Evolutionary conservation across 2,329 filamentous ascomycete genomes (phyloP).

Genomic region (Exophiala bonariae): DNA sequence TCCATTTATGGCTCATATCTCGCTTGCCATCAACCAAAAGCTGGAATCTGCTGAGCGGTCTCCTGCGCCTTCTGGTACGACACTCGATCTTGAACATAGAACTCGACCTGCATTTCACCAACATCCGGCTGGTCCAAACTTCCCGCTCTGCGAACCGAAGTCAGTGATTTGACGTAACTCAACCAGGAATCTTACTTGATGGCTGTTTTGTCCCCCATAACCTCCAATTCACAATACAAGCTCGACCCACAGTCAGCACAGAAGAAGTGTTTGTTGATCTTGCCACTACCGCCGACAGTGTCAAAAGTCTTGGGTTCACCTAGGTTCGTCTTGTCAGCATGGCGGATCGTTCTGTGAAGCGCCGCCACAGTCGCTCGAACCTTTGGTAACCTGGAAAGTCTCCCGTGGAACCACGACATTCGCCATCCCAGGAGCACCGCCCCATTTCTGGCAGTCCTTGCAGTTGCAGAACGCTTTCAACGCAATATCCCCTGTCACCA

Average conservation of each 20-base stretch:
- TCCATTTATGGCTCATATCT: too few relatives aligned
- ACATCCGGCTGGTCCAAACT: constrained; percentile 49
- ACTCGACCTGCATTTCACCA: constrained; percentile 49
- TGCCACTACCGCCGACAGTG: constrained; percentile 49
- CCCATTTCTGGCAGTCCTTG: constrained; percentile 53
- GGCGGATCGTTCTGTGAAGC: background rate
- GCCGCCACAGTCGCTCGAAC: constrained; percentile 21
- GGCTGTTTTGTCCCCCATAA: constrained; percentile 52
- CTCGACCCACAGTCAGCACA: constrained; percentile 53
- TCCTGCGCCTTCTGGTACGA: constrained; percentile 43
- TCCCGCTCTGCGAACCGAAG: constrained; percentile 37
- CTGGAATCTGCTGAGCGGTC: constrained; percentile 49
- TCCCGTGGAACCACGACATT: constrained; percentile 50
- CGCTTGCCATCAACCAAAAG: constrained; percentile 13
- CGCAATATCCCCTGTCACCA: constrained; percentile 40
- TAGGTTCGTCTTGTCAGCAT: background rate
- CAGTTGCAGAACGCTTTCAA: constrained; percentile 54
- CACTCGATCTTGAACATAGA: constrained; percentile 54
- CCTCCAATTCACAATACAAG: constrained; percentile 53
- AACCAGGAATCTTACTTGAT: constrained; percentile 42
- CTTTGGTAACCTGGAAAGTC: constrained; percentile 51
- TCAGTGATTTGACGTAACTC: background rate
- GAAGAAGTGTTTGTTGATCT: constrained; percentile 58
- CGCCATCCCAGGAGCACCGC: constrained; percentile 54
- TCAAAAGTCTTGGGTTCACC: constrained; percentile 50